Percentiles rank a stretch among this genome's conserved stretches.
Evolutionary conservation across 306 rosid species (phyloP).

Genomic region (Begonia loranthoides): DNA sequence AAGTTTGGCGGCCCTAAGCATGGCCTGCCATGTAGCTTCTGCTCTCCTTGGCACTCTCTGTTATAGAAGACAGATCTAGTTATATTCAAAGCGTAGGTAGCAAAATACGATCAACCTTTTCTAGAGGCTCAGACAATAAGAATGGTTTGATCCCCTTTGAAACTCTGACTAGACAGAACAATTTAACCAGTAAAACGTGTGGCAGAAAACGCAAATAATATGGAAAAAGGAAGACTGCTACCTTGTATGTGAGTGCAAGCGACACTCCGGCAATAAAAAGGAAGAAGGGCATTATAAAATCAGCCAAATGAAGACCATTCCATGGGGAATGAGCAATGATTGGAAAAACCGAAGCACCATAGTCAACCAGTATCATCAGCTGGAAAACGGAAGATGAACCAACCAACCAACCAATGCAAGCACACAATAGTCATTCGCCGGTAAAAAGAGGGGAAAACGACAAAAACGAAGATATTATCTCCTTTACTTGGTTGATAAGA

Average conservation of each 20-base stretch:
- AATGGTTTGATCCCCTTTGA: too few species aligned
- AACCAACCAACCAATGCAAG: not conserved
- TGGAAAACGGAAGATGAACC: constrained; percentile 10
- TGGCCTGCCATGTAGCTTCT: constrained; percentile 50
- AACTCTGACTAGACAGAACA: too few species aligned
- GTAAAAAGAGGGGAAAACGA: not conserved
- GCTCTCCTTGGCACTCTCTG: constrained; percentile 44
- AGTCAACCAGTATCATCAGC: constrained; percentile 87
- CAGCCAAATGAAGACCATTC: constrained; percentile 80
- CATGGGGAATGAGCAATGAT: constrained; percentile 62
- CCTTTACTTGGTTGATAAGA: too few species aligned
- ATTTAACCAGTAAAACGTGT: not conserved
- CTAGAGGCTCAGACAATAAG: too few species aligned
- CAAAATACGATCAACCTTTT: too few species aligned
- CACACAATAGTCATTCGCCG: not conserved
- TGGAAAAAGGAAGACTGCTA: constrained; percentile 4
- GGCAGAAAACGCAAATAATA: not conserved
- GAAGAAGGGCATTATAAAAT: constrained; percentile 80
- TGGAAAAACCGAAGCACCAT: constrained; percentile 60
- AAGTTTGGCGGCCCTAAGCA: constrained; percentile 40
- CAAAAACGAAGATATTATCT: too few species aligned
- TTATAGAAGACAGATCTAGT: not conserved
- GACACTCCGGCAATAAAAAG: constrained; percentile 77
- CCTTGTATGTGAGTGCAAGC: constrained; percentile 67
- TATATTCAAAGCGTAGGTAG: too few species aligned